These are phyloP conservation scores for Amylocystis lapponica DNA, from an alignment of 768 basidiomycete species.

Conservation along the genomic window DNA sequence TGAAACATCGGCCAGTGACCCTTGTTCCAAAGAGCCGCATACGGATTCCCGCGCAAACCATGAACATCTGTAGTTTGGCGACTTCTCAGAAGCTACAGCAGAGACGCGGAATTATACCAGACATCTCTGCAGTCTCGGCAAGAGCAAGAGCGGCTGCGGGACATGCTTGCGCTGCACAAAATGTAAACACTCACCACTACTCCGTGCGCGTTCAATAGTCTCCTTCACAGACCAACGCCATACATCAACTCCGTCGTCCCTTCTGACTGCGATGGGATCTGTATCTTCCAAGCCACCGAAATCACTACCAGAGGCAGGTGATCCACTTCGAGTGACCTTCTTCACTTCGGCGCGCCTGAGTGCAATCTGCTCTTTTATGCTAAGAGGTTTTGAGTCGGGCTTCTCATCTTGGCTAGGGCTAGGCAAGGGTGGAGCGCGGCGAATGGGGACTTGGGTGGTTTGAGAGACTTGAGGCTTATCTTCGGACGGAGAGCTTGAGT, in stretches of 20 bases:
- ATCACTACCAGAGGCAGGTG: too few relatives aligned
- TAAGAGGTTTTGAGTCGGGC: constrained; percentile 35
- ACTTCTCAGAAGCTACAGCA: too few relatives aligned
- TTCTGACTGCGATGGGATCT: too few relatives aligned
- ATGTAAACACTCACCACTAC: constrained; percentile 53
- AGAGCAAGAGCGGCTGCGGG: constrained; percentile 5
- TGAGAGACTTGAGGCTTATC: constrained; percentile 16
- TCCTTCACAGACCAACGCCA: constrained; percentile 67
- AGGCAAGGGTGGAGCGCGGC: constrained; percentile 4
- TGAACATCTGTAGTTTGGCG: too few relatives aligned
- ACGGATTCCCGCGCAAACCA: too few relatives aligned
- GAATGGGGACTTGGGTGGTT: constrained; percentile 12
- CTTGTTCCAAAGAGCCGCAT: too few relatives aligned
- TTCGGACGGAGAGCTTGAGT: constrained; percentile 14
- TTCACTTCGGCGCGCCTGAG: constrained; percentile 74
- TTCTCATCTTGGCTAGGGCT: constrained; percentile 11
- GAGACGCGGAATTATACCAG: too few relatives aligned
- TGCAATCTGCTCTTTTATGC: constrained; percentile 75
- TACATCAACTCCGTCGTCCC: constrained; percentile 45
- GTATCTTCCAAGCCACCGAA: constrained; percentile 31
- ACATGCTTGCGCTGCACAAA: constrained; percentile 7
- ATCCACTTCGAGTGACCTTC: too few relatives aligned
- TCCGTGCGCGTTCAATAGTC: constrained; percentile 71
- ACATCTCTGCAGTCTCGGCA: neutral
- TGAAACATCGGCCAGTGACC: too few relatives aligned